Base-by-base conservation (phyloP, 2,329 filamentous ascomycete species). In the Xylaria multiplex region DNA sequence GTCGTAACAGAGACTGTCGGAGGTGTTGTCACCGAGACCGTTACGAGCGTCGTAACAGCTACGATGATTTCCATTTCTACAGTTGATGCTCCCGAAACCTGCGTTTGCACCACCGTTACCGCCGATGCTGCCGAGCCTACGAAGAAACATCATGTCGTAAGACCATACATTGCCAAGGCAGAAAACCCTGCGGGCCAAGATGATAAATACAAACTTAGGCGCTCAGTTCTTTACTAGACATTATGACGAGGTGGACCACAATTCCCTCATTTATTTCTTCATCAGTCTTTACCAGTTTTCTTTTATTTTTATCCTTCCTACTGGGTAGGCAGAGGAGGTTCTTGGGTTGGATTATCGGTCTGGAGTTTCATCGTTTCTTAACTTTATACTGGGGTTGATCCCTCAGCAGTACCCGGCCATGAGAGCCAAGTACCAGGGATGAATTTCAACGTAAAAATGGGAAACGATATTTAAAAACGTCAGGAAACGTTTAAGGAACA, bases 1-100 rank as follows among this genome's bases (percentile, higher is more conserved):
- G 66, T 64, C 43, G 24, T 68, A 27, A 69, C 69, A 16, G 37
- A 63, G 64, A 63, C 70, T 16, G 62, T 71, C 63, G 67, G 69
- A 40, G 52, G 61, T 45, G 62, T 45, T 19, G 55, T 62, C 46
- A 69, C 66, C 5, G 61, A 65, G n/a, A 69, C 66, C 6, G 61
- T 70, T 37, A 68, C 62, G 9, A 58, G 14, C 24, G 32, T 49
- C n/a, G 62, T 62, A 7, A 68, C 65, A 16, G 13, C 59, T 1
- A 69, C 64, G 11, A 43, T 70, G 58, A 48, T 64, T 32, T 69
- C 61, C 11, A 43, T 70, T 35, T 69, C 64, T 22, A 70, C 69
- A 13, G 64, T 68, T 13, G 19, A 45, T 24, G 45, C 30, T 1
- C 35, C 59, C 4, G 43, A 32, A 2, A 54, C 46, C 9, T 62